Percentiles rank a stretch among this genome's conserved stretches.
These are phyloP conservation scores for Colletotrichum tofieldiae DNA, from an alignment of 2,329 filamentous ascomycete species.

Conservation along the genomic window DNA sequence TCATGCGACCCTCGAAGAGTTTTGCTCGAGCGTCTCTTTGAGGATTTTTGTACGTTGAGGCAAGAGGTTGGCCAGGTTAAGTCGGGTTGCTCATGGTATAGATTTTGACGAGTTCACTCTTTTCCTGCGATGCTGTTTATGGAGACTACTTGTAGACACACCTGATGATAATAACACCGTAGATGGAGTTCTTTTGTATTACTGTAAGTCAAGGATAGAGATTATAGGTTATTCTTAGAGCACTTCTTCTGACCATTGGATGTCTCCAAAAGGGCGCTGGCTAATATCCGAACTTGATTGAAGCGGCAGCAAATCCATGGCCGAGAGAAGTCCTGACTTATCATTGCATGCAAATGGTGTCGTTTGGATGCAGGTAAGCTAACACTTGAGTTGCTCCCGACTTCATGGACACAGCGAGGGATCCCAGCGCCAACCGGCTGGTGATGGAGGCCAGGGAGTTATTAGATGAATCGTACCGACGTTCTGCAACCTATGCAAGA, in stretches of 20 bases:
- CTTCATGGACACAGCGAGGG: too few relatives aligned
- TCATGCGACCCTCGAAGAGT: slow-evolving; percentile 48
- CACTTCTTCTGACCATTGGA: neutral
- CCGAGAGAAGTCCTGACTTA: too few relatives aligned
- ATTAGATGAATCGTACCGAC: too few relatives aligned
- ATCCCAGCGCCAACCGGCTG: too few relatives aligned
- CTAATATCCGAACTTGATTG: neutral
- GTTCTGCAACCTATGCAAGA: neutral
- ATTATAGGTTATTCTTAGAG: neutral
- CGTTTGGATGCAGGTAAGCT: too few relatives aligned
- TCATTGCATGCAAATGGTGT: too few relatives aligned
- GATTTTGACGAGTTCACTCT: neutral
- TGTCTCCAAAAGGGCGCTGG: neutral
- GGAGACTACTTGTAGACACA: neutral
- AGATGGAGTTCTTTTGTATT: neutral
- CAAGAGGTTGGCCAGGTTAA: neutral
- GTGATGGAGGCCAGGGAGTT: too few relatives aligned
- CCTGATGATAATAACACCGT: neutral
- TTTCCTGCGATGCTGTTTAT: neutral
- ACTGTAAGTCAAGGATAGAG: neutral
- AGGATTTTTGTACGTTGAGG: neutral
- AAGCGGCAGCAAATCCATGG: neutral
- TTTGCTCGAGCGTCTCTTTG: slow-evolving; percentile 18
- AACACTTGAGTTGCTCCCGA: too few relatives aligned
- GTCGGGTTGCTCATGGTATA: neutral